Evolutionary conservation across 257 asterid genomes (phyloP).

Genomic region (Lycium ferocissimum): DNA sequence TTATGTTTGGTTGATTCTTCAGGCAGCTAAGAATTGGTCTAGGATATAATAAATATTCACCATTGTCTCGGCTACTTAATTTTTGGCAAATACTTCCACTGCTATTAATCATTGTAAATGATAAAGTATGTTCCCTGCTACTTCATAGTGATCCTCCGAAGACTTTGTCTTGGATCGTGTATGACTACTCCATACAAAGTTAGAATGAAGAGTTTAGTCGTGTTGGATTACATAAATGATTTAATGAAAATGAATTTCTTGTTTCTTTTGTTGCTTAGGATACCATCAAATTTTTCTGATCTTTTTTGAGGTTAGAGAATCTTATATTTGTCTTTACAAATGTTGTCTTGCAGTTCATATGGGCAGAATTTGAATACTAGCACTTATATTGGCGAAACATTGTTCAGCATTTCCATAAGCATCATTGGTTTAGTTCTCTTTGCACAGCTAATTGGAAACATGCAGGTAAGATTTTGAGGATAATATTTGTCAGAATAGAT

Average conservation of each 20-base stretch:
- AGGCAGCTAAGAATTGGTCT: slow-evolving; percentile 18
- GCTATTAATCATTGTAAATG: background rate
- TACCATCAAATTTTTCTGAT: background rate
- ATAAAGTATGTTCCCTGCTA: slow-evolving; percentile 1
- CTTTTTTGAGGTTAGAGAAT: slow-evolving; percentile 17
- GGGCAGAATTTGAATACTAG: slow-evolving; percentile 90
- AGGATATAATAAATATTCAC: slow-evolving; percentile 11
- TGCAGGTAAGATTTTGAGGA: slow-evolving; percentile 67
- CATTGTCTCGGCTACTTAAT: background rate
- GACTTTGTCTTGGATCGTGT: slow-evolving; percentile 1
- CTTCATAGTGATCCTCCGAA: background rate
- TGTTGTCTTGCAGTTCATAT: slow-evolving; percentile 70
- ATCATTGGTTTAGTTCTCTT: slow-evolving; percentile 81
- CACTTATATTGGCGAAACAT: slow-evolving; percentile 88
- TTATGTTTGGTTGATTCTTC: background rate
- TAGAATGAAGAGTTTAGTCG: background rate
- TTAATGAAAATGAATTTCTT: background rate
- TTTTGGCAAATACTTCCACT: slow-evolving; percentile 14
- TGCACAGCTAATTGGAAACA: slow-evolving; percentile 90
- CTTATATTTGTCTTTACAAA: slow-evolving; percentile 30
- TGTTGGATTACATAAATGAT: slow-evolving; percentile 1
- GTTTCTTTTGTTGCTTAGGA: slow-evolving; percentile 14
- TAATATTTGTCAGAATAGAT: background rate
- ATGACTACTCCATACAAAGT: background rate
- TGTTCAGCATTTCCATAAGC: slow-evolving; percentile 69